These are phyloP conservation scores for Rhodotorula sp. DNA, from an alignment of 1,284 basidiomycete genomes.

Conservation along the genomic window DNA sequence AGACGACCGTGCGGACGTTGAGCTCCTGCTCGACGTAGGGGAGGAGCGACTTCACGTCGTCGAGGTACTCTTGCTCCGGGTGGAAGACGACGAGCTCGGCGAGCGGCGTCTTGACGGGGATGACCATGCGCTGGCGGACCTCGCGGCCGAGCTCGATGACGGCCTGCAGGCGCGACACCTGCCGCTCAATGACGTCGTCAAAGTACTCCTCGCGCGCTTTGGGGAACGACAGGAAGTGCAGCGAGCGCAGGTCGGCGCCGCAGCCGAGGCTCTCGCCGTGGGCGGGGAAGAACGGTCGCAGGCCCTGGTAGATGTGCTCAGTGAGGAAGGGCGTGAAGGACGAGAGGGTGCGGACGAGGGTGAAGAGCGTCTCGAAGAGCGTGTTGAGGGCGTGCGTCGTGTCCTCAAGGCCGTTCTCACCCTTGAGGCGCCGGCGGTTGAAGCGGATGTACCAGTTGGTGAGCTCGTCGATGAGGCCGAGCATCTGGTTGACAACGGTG, in stretches of 20 bases:
- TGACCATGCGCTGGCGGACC: slow-evolving; percentile 80
- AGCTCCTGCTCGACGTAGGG: slow-evolving; percentile 92
- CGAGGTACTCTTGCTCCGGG: slow-evolving; percentile 76
- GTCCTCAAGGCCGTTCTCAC: slow-evolving; percentile 87
- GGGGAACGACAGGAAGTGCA: slow-evolving; percentile 96
- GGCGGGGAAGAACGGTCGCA: slow-evolving; percentile 76
- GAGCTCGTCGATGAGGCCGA: slow-evolving; percentile 90
- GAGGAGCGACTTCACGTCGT: slow-evolving; percentile 80
- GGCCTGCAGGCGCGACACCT: slow-evolving; percentile 89
- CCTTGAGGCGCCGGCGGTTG: slow-evolving; percentile 93
- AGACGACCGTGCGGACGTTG: slow-evolving; percentile 85
- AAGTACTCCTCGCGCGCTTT: slow-evolving; percentile 92
- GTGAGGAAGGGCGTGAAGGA: slow-evolving; percentile 98
- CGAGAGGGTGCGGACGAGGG: slow-evolving; percentile 91
- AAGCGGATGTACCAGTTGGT: slow-evolving; percentile 99
- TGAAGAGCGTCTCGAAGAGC: slow-evolving; percentile 91
- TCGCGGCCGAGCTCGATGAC: slow-evolving; percentile 91
- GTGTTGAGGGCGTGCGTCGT: slow-evolving; percentile 89
- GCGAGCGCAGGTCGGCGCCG: slow-evolving; percentile 75
- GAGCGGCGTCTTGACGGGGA: slow-evolving; percentile 93
- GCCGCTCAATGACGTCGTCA: slow-evolving; percentile 90
- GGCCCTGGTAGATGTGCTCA: slow-evolving; percentile 92
- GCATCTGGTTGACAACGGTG: slow-evolving; percentile 90
- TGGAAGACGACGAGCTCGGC: slow-evolving; percentile 95
- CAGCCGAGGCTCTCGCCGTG: slow-evolving; percentile 54